A percentile compares a stretch with the other conserved stretches of the same genome.
Conservation (phyloP, 192 early-diverging fungal genomes). For the Phlyctochytrium bullatum region DNA sequence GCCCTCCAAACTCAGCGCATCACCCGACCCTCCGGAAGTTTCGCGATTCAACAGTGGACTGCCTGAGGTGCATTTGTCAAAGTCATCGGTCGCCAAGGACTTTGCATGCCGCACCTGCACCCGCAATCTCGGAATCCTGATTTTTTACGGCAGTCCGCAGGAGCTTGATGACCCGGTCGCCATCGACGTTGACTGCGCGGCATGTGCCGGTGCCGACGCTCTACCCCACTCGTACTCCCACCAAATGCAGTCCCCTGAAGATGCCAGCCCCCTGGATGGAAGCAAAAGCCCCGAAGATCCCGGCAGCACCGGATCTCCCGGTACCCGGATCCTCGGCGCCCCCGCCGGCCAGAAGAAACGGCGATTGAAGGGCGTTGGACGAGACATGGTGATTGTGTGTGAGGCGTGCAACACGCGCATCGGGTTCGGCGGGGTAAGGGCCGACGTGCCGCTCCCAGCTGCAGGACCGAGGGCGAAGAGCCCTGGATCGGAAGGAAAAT, state of each 20-base stretch:
- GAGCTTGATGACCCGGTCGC: neutral
- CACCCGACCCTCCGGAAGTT: too few relatives aligned
- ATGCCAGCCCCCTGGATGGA: neutral
- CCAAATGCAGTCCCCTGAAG: neutral
- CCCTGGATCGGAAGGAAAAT: too few relatives aligned
- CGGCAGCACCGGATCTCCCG: neutral
- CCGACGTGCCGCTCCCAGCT: too few relatives aligned
- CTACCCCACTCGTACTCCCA: too few relatives aligned
- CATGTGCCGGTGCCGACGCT: neutral
- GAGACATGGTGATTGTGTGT: neutral
- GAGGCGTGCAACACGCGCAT: constrained; percentile 2
- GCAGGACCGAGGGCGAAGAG: too few relatives aligned
- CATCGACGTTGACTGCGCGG: neutral
- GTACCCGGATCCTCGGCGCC: too few relatives aligned
- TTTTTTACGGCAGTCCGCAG: neutral
- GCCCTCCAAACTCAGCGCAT: too few relatives aligned
- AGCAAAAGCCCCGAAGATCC: neutral
- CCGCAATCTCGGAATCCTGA: neutral
- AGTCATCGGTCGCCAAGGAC: neutral
- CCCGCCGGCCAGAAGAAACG: neutral
- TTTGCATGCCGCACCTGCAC: neutral
- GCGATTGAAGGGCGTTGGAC: neutral
- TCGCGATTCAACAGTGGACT: too few relatives aligned
- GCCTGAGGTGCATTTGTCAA: neutral
- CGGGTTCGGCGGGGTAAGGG: neutral